These are phyloP conservation scores for Pseudogymnoascus sp. DNA, from an alignment of 2,329 filamentous ascomycete genomes.

Conservation along the genomic window DNA sequence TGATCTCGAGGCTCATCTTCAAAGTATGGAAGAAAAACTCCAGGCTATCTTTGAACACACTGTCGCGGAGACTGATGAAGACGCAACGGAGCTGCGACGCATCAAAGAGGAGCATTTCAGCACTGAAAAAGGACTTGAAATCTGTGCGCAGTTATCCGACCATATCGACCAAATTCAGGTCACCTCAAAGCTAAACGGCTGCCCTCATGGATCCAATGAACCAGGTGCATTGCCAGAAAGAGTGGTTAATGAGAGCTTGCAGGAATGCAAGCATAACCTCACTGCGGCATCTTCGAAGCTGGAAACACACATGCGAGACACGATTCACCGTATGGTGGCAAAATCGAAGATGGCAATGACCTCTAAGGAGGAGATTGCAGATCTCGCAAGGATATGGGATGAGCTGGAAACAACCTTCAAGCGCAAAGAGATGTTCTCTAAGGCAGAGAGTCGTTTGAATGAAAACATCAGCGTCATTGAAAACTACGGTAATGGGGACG, in stretches of 20 bases:
- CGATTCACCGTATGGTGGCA: conserved; percentile 27
- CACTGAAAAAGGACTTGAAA: conserved; percentile 30
- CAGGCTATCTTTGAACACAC: conserved; percentile 18
- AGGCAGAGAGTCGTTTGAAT: conserved; percentile 24
- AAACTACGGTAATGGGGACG: conserved; percentile 31
- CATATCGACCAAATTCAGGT: conserved; percentile 27
- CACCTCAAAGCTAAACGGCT: conserved; percentile 11
- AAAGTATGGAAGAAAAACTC: conserved; percentile 27
- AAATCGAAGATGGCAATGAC: conserved; percentile 26
- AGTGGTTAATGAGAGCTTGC: conserved; percentile 28
- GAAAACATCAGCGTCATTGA: conserved; percentile 31
- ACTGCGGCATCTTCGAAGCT: conserved; percentile 24
- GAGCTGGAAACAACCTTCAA: conserved; percentile 31
- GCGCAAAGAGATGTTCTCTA: conserved; percentile 29
- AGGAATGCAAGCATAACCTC: conserved; percentile 31
- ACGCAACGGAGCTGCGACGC: conserved; percentile 25
- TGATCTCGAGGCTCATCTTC: conserved; percentile 30
- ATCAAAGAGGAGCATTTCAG: conserved; percentile 30
- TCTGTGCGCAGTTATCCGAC: conserved; percentile 29
- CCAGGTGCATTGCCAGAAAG: conserved; percentile 20
- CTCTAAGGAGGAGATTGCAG: conserved; percentile 27
- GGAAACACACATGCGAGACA: conserved; percentile 27
- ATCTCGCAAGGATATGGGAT: conserved; percentile 29
- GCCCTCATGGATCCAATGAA: conserved; percentile 3
- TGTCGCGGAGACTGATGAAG: conserved; percentile 15